Evolutionary conservation across 768 basidiomycete species (phyloP).

Genomic region (Aureoboletus auriporus): DNA sequence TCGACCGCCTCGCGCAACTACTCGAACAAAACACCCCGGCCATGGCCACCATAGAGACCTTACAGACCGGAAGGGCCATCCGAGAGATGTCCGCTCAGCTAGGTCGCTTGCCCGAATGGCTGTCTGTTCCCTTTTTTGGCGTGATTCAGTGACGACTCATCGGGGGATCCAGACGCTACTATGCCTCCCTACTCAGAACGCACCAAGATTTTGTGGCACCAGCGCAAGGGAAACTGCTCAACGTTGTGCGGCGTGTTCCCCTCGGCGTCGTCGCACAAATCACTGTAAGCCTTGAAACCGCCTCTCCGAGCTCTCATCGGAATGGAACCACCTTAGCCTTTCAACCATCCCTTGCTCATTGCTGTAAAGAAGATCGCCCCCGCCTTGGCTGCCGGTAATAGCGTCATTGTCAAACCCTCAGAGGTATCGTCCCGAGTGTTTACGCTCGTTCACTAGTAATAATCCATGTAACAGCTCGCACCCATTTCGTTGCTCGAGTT

Average conservation of each 20-base stretch:
- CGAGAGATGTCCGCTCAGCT: constrained; percentile 83
- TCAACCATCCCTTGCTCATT: constrained; percentile 88
- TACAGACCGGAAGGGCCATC: constrained; percentile 79
- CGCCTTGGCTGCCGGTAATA: constrained; percentile 80
- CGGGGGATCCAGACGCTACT: constrained; percentile 58
- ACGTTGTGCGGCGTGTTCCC: constrained; percentile 75
- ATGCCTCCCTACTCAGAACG: constrained; percentile 68
- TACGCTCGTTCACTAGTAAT: neutral
- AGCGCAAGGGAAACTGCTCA: constrained; percentile 74
- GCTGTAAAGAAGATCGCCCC: constrained; percentile 87
- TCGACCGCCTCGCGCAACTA: constrained; percentile 59
- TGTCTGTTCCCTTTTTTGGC: constrained; percentile 44
- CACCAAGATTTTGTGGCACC: constrained; percentile 67
- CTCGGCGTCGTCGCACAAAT: constrained; percentile 90
- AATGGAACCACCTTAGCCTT: constrained; percentile 49
- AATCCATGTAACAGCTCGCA: constrained; percentile 46
- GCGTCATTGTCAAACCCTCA: constrained; percentile 79
- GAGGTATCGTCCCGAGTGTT: constrained; percentile 41
- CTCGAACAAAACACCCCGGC: constrained; percentile 56
- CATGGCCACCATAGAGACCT: constrained; percentile 60
- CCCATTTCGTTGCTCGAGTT: constrained; percentile 81
- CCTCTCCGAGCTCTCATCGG: neutral
- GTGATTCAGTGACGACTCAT: neutral
- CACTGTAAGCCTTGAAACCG: constrained; percentile 45
- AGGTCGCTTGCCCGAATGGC: constrained; percentile 77